A percentile compares a stretch with the other conserved stretches of the same genome.
These are phyloP conservation scores for Thecaphora frezii DNA, from an alignment of 1,284 basidiomycete species.

Conservation along the genomic window DNA sequence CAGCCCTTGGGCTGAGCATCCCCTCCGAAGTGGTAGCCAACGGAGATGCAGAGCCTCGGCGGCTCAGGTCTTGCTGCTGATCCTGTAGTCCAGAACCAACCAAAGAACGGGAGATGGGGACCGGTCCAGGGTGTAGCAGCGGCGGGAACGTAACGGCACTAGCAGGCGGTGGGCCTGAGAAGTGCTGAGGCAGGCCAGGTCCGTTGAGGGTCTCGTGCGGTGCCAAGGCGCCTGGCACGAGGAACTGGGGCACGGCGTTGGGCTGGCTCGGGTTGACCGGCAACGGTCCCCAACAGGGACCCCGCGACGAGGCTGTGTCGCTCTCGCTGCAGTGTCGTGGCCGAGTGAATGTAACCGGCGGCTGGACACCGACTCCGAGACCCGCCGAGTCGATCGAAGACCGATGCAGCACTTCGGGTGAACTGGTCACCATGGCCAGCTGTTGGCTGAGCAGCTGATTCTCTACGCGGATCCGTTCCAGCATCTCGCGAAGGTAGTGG, in stretches of 20 bases:
- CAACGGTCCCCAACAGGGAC: background rate
- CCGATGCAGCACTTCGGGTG: constrained; percentile 23
- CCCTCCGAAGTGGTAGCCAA: constrained; percentile 5
- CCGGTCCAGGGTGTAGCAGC: constrained; percentile 6
- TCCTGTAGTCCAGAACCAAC: constrained; percentile 6
- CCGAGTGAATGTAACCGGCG: constrained; percentile 9
- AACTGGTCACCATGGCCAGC: constrained; percentile 19
- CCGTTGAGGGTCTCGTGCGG: no score
- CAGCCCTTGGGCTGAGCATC: constrained; percentile 10
- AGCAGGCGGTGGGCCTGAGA: no score
- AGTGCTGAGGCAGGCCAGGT: no score
- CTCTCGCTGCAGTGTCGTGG: constrained; percentile 29
- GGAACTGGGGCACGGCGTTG: no score
- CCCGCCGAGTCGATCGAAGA: constrained; percentile 28
- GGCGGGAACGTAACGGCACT: no score
- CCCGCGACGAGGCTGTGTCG: constrained; percentile 7
- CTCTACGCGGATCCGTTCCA: constrained; percentile 33
- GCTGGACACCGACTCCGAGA: constrained; percentile 17
- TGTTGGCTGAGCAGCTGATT: constrained; percentile 28
- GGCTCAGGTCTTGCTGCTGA: constrained; percentile 9
- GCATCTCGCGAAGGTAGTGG: constrained; percentile 27
- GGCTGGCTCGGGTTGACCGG: no score
- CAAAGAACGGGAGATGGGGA: constrained; percentile 16
- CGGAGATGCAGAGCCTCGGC: constrained; percentile 14
- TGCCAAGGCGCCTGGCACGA: no score